phyloP scores from a whole-genome alignment of 805 yeast species.

The Hanseniaspora lindneri region DNA sequence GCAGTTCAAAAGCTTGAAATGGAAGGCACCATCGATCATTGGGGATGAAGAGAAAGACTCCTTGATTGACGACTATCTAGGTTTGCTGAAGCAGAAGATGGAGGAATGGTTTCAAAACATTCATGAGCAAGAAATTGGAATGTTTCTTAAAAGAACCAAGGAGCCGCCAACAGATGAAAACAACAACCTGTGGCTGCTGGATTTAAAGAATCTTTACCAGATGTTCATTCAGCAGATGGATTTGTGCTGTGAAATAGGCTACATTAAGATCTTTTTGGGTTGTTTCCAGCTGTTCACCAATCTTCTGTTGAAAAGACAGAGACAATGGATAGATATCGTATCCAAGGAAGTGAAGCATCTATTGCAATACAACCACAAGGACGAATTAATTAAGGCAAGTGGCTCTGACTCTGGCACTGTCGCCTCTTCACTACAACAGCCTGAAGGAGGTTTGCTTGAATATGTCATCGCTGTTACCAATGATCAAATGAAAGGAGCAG shows the following conservation, averaged over 20 bases:
- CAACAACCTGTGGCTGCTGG: constrained; percentile 54
- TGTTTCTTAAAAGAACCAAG: constrained; percentile 50
- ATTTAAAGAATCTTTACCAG: constrained; percentile 64
- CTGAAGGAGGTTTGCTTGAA: constrained; percentile 69
- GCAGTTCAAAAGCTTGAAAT: constrained; percentile 34
- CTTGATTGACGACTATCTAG: constrained; percentile 66
- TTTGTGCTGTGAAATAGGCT: constrained; percentile 74
- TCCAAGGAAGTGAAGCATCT: constrained; percentile 39
- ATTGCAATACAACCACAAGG: constrained; percentile 28
- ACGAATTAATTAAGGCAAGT: constrained; percentile 27
- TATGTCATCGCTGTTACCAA: constrained; percentile 74
- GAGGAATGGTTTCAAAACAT: constrained; percentile 73
- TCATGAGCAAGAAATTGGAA: constrained; percentile 49
- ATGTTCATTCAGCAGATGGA: constrained; percentile 84
- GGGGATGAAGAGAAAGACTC: constrained; percentile 62
- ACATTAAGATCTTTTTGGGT: constrained; percentile 65
- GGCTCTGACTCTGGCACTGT: constrained; percentile 33
- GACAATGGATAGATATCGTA: constrained; percentile 47
- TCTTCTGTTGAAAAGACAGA: constrained; percentile 49
- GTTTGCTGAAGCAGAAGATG: constrained; percentile 59
- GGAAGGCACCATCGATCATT: constrained; percentile 41
- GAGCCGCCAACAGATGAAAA: constrained; percentile 70
- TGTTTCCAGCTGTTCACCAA: constrained; percentile 61
- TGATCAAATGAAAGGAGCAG: constrained; percentile 66
- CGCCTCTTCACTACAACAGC: no score